phyloP scores from a whole-genome alignment of 768 basidiomycete genomes.

The Leccinellum albellum region DNA sequence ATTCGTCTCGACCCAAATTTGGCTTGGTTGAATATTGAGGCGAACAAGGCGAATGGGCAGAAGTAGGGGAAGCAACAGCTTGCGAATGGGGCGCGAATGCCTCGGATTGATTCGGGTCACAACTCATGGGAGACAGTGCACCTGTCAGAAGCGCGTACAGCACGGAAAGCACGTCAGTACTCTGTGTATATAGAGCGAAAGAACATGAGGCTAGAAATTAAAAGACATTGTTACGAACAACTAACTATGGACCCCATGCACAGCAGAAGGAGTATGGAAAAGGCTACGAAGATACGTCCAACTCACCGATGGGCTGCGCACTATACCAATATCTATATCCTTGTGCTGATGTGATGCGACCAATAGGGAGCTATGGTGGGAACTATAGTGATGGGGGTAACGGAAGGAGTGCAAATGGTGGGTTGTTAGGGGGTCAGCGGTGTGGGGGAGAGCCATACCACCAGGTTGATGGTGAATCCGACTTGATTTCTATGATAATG shows the following conservation, averaged over 20 bases:
- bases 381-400: slow-evolving; percentile 15
- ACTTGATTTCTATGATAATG: slow-evolving; percentile 32
- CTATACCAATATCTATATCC: slow-evolving; percentile 21
- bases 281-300: slow-evolving; percentile 1
- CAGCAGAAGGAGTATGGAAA: not conserved
- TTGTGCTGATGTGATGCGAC: slow-evolving; percentile 7
- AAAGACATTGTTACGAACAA: not conserved
- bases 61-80: not conserved
- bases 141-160: slow-evolving; percentile 6
- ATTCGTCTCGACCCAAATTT: slow-evolving; percentile 3
- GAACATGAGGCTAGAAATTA: not conserved
- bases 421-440: slow-evolving; percentile 3
- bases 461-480: slow-evolving; percentile 12
- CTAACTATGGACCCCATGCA: not conserved
- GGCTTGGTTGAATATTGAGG: slow-evolving; percentile 1
- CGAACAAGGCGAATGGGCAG: not conserved
- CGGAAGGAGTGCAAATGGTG: slow-evolving; percentile 5
- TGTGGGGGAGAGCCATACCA: slow-evolving; percentile 7
- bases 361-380: slow-evolving; percentile 14
- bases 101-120: slow-evolving; percentile 9
- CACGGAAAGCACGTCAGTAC: slow-evolving; percentile 8
- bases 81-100: slow-evolving; percentile 5
- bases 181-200: not conserved
- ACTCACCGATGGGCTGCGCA: slow-evolving; percentile 19
- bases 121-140: slow-evolving; percentile 7